phyloP scores from a whole-genome alignment of 177 flowering plant species.

The Vitis hybrid region DNA sequence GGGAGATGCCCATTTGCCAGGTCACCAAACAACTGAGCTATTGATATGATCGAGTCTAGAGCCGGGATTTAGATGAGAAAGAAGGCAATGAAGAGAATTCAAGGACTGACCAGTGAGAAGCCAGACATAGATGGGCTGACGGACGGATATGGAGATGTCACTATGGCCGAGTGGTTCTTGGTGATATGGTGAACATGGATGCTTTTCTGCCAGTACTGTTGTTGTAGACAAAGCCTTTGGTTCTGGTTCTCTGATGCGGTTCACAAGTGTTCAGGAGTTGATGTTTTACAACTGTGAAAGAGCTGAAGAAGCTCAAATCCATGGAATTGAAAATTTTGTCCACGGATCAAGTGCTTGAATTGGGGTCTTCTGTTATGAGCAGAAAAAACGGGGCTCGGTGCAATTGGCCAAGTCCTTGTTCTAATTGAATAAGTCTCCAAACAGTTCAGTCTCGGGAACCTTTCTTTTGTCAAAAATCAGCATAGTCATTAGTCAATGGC shows the following conservation, averaged over 20 bases:
- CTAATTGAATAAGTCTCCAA: conserved; percentile 1
- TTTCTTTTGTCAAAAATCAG: conserved; percentile 21
- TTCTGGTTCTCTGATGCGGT: conserved; percentile 35
- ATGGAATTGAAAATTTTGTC: conserved; percentile 52
- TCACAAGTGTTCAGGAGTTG: conserved; percentile 26
- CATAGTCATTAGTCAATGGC: not conserved
- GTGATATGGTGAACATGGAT: conserved; percentile 31
- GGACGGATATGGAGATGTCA: conserved; percentile 26
- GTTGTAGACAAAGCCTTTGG: conserved; percentile 28
- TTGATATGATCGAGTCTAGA: too few relatives aligned
- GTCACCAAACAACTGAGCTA: too few relatives aligned
- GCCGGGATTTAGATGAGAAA: not conserved
- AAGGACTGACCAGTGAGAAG: conserved; percentile 12
- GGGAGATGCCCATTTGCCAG: too few relatives aligned
- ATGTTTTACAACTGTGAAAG: conserved; percentile 35
- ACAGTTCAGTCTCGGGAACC: conserved; percentile 7
- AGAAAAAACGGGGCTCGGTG: conserved; percentile 32
- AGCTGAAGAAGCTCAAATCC: conserved; percentile 38
- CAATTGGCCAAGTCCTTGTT: conserved; percentile 37
- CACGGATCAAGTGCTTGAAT: conserved; percentile 43
- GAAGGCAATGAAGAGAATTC: conserved; percentile 21
- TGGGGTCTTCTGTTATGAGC: conserved; percentile 44
- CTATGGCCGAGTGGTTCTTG: conserved; percentile 52
- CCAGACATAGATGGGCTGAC: conserved; percentile 6
- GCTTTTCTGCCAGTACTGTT: conserved; percentile 32